These are phyloP conservation scores for Aspergillus caelatus DNA, from an alignment of 2,329 filamentous ascomycete genomes.

Conservation along the genomic window DNA sequence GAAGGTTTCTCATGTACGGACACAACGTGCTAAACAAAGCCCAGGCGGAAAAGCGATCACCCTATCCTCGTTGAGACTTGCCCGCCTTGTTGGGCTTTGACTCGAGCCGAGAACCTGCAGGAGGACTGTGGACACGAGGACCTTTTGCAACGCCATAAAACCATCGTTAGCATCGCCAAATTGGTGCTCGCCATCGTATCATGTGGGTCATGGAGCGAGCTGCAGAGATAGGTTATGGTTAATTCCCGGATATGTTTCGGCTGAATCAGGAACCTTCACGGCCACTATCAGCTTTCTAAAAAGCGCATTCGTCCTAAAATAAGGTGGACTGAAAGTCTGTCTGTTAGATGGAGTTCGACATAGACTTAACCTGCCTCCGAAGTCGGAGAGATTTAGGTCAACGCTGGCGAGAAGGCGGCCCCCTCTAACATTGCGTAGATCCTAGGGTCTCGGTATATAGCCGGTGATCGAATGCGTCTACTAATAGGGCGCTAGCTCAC, in stretches of 20 bases:
- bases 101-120: constrained; percentile 7
- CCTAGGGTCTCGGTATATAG: constrained; percentile 2
- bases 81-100: background rate
- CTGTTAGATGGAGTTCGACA: background rate
- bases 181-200: background rate
- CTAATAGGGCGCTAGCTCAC: constrained; percentile 1
- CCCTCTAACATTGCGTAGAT: background rate
- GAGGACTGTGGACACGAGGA: constrained; percentile 12
- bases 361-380: constrained; percentile 21
- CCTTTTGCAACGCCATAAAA: background rate
- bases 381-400: constrained; percentile 14
- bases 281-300: background rate
- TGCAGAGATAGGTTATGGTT: background rate
- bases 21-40: background rate
- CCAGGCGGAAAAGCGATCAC: background rate
- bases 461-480: constrained; percentile 3
- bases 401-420: background rate
- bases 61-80: background rate
- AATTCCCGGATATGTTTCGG: background rate
- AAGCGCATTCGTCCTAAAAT: background rate
- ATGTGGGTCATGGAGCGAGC: background rate
- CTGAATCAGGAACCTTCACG: constrained; percentile 5
- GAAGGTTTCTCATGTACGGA: background rate
- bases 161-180: background rate
- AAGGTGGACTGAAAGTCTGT: background rate